Evolutionary conservation across 352 stramenopile species (phyloP), one percentile per base, ranked within the genome.

Genomic region (Phytophthora kernoviae): DNA sequence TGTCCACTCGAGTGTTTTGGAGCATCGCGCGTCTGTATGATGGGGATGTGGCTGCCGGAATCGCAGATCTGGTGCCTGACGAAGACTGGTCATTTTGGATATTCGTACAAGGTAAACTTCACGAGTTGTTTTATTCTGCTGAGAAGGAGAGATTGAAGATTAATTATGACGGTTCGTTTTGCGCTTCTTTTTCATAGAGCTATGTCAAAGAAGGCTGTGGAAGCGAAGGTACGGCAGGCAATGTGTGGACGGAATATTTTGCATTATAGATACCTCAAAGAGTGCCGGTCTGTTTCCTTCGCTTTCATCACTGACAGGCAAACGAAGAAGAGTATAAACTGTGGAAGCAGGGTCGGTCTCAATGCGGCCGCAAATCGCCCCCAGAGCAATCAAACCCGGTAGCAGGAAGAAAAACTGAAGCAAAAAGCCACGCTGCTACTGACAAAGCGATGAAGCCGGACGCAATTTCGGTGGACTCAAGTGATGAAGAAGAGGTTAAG

Each of bases 1-100:
- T 75, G 4, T 96, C 87, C 2, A 84, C 84, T 5, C 73, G 87
- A 60, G 84, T 94, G 14, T 96, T 96, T 72, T 96, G 87, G 87
- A 91, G 65, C 47, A 82, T 96, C 46, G 87, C 83, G 36, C 73
- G 79, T 20, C 65, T 94, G 54, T 94, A 93, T 47, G 61, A 81
- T 63, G 87, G 87, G 21, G 77, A 94, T 53, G 68, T 96, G 10
- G 87, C 70, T 22, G 64, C 52, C 27, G 87, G 84, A 11, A 47
- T 96, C 26, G 71, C 66, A n/a, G 70, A 77, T 8, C 62, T 96
- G 33, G 56, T 92, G 40, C 87, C 85, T 0, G 81, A 93, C 27
- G 79, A 91, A 73, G 85, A 96, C 39, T 96, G 85, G 85, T 86
- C 81, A 5, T 96, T 41, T 67, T 96, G 54, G 84, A 91, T 43